These are phyloP conservation scores for Eucalyptus urophylla DNA, from an alignment of 345 rosid species.

Conservation along the genomic window DNA sequence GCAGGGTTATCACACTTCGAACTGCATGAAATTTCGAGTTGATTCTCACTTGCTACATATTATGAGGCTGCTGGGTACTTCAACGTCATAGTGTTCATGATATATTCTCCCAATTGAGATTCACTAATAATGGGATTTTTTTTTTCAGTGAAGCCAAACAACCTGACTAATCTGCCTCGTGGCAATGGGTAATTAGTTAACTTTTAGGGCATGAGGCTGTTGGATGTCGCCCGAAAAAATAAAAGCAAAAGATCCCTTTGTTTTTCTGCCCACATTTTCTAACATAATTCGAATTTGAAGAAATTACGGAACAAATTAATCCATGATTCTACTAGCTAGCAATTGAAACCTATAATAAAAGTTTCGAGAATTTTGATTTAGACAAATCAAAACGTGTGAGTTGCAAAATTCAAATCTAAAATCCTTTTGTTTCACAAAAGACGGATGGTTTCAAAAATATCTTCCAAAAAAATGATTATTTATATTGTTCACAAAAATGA, in stretches of 20 bases:
- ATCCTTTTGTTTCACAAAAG: no score
- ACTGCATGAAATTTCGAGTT: fast-evolving
- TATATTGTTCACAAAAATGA: fast-evolving
- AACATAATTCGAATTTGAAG: no score
- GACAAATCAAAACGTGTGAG: neutral
- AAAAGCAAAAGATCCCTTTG: neutral
- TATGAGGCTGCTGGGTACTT: neutral
- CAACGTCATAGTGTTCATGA: fast-evolving
- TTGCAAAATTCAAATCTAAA: neutral
- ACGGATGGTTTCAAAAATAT: fast-evolving
- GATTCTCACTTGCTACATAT: no score
- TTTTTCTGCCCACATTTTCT: no score
- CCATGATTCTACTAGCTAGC: fast-evolving
- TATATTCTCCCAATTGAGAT: neutral
- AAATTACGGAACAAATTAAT: neutral
- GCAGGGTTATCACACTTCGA: fast-evolving
- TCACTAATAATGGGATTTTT: no score
- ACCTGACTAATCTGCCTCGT: fast-evolving
- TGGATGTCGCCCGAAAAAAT: fast-evolving
- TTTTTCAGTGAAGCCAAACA: neutral
- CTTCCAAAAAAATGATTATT: fast-evolving
- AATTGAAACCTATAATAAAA: neutral
- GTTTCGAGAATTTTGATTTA: neutral
- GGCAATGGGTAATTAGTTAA: neutral
- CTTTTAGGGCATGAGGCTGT: neutral